These are phyloP conservation scores for Grifola frondosa DNA, from an alignment of 1,284 basidiomycete species.

Conservation along the genomic window DNA sequence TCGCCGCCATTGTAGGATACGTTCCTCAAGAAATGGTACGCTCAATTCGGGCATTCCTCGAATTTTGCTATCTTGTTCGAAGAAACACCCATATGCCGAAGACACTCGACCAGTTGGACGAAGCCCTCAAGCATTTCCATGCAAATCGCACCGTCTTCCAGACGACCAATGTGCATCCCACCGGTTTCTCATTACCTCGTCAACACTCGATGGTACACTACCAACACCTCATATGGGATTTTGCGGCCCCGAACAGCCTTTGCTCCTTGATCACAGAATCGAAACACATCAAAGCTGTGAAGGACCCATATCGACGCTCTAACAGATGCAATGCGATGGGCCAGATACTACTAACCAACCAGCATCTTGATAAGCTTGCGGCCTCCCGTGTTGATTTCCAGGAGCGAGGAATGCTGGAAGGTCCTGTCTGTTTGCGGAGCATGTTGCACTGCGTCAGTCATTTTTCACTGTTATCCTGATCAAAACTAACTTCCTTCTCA, in stretches of 20 bases:
- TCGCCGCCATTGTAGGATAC: constrained; percentile 12
- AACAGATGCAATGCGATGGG: constrained; percentile 14
- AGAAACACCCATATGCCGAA: neutral
- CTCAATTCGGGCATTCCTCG: constrained; percentile 7
- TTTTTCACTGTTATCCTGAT: too few relatives aligned
- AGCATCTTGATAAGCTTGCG: constrained; percentile 9
- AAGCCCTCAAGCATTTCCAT: constrained; percentile 8
- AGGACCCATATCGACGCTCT: constrained; percentile 20
- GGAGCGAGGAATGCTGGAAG: constrained; percentile 10
- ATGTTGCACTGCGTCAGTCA: too few relatives aligned
- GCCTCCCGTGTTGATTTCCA: constrained; percentile 12
- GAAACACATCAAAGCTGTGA: constrained; percentile 22
- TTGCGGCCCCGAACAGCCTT: constrained; percentile 21
- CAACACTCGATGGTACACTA: constrained; percentile 17
- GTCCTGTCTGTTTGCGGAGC: constrained; percentile 6
- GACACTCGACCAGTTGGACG: neutral
- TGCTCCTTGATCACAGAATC: constrained; percentile 25
- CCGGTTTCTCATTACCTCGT: constrained; percentile 12
- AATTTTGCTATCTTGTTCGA: constrained; percentile 17
- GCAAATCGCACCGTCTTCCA: constrained; percentile 9
- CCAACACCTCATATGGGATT: constrained; percentile 5
- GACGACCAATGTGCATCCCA: constrained; percentile 2
- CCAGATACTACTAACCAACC: constrained; percentile 18
- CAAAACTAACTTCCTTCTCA: neutral
- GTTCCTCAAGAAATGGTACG: constrained; percentile 11